Evolutionary conservation across 257 asterid genomes (phyloP), one percentile per base, ranked within the genome.

Genomic region (Cinchona pubescens): DNA sequence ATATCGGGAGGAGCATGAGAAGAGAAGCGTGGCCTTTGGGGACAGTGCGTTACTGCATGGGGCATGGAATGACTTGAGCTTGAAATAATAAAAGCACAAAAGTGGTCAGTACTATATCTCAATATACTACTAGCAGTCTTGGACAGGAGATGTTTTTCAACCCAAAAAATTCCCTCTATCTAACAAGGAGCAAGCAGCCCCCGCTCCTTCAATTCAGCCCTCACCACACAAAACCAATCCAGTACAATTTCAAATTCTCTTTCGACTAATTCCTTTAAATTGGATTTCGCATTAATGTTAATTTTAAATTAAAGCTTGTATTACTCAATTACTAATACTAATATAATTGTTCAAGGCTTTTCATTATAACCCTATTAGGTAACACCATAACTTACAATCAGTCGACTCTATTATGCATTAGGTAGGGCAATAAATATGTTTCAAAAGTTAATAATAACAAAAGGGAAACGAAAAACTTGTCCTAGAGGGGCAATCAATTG

Each of bases 31-130:
- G 79, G 73, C 60, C 65, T 21, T 55, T 21, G 79, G 75, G 48
- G 51, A 68, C 58, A 32, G 79, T 68, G 69, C 75, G 40, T 56
- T 15, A 43, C 30, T 68, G 80, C 80, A 68, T 32, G 75, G 75
- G 70, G 70, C 80, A 58, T 43, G 63, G 74, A 67, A 67, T 68
- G 68, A 40, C 73, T 37, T 38, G 37, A 58, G 56, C 67, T 72
- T 56, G 67, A 66, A 38, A 56, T 38, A 25, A 3, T 59, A 15
- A 72, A 71, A 56, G 76, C 76, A 38, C 10, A 53, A 55, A 68
- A 53, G 55, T 37, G n/a, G n/a, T n/a, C n/a, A n/a, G n/a, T n/a
- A n/a, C n/a, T n/a, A n/a, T n/a, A n/a, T n/a, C n/a, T n/a, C n/a
- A n/a, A n/a, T n/a, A n/a, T n/a, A n/a, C n/a, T 12, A 14, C 16